Percentiles rank a stretch among this genome's conserved stretches.
These are phyloP conservation scores for Austroboletus niveus DNA, from an alignment of 1,284 basidiomycete genomes.

Conservation along the genomic window DNA sequence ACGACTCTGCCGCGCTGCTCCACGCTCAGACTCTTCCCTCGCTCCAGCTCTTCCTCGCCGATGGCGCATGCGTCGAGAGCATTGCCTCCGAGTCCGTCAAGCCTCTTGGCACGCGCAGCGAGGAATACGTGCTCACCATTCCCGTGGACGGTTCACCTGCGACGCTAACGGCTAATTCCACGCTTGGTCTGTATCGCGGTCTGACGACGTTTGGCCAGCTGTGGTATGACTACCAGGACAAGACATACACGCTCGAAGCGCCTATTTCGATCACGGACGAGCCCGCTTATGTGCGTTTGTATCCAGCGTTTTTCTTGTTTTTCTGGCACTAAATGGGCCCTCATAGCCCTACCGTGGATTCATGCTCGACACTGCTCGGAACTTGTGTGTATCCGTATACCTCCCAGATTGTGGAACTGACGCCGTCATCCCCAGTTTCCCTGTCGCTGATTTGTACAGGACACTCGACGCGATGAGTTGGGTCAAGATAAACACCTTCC, in stretches of 20 bases:
- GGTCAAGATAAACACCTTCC: slow-evolving; percentile 73
- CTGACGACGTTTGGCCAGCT: slow-evolving; percentile 83
- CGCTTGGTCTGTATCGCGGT: slow-evolving; percentile 78
- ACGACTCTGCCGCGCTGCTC: too few relatives aligned
- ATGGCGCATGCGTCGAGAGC: slow-evolving; percentile 30
- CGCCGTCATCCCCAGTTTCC: slow-evolving; percentile 46
- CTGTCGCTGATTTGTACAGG: slow-evolving; percentile 63
- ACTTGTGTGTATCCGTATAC: slow-evolving; percentile 42
- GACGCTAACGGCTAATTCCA: slow-evolving; percentile 63
- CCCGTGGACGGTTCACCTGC: slow-evolving; percentile 61
- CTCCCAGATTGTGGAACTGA: too few relatives aligned
- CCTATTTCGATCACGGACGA: slow-evolving; percentile 61
- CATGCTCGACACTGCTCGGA: slow-evolving; percentile 76
- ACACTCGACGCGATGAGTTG: slow-evolving; percentile 84
- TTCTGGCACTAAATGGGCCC: background rate
- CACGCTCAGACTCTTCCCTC: too few relatives aligned
- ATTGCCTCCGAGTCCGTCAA: slow-evolving; percentile 58
- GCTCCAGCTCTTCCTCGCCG: too few relatives aligned
- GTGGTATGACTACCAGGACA: slow-evolving; percentile 55
- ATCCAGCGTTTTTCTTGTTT: background rate
- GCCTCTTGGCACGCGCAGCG: slow-evolving; percentile 53
- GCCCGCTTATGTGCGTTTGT: slow-evolving; percentile 59
- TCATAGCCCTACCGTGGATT: slow-evolving; percentile 74
- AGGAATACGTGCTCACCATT: slow-evolving; percentile 65
- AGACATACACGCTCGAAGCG: slow-evolving; percentile 56